Percentiles rank a stretch among this genome's conserved stretches.
These are phyloP conservation scores for Globisporangium canariense DNA, from an alignment of 352 stramenopile genomes.

Conservation along the genomic window DNA sequence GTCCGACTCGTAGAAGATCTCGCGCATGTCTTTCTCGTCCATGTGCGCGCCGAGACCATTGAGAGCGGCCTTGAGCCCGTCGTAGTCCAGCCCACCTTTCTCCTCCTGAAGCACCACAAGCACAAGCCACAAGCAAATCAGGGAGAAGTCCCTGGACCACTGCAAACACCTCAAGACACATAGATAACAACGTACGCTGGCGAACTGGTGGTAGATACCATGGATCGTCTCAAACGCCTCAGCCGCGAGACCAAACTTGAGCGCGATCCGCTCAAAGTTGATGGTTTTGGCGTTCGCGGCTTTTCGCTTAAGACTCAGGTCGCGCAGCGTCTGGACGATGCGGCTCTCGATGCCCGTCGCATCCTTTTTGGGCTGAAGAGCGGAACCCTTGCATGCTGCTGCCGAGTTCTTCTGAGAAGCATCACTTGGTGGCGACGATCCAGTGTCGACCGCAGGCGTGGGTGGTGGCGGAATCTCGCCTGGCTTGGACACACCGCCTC, in stretches of 20 bases:
- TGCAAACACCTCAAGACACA: neutral
- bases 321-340: conserved; percentile 61
- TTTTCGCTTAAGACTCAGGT: conserved; percentile 57
- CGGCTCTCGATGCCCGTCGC: conserved; percentile 59
- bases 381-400: conserved; percentile 1
- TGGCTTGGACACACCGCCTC: conserved; percentile 32
- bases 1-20: conserved; percentile 89
- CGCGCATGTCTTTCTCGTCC: conserved; percentile 59
- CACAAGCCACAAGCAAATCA: conserved; percentile 7
- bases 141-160: neutral
- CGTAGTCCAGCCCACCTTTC: conserved; percentile 60
- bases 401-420: neutral
- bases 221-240: conserved; percentile 67
- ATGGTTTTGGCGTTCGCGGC: conserved; percentile 40
- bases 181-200: conserved; percentile 31
- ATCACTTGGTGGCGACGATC: neutral
- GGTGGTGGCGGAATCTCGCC: conserved; percentile 1
- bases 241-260: conserved; percentile 63
- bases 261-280: conserved; percentile 77
- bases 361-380: conserved; percentile 24
- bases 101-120: conserved; percentile 24
- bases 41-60: conserved; percentile 59
- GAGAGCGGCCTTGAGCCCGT: conserved; percentile 60
- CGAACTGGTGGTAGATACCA: conserved; percentile 62
- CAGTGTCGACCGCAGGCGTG: neutral